phyloP scores from a whole-genome alignment of 352 stramenopile species.

The Salisapilia sapeloensis region DNA sequence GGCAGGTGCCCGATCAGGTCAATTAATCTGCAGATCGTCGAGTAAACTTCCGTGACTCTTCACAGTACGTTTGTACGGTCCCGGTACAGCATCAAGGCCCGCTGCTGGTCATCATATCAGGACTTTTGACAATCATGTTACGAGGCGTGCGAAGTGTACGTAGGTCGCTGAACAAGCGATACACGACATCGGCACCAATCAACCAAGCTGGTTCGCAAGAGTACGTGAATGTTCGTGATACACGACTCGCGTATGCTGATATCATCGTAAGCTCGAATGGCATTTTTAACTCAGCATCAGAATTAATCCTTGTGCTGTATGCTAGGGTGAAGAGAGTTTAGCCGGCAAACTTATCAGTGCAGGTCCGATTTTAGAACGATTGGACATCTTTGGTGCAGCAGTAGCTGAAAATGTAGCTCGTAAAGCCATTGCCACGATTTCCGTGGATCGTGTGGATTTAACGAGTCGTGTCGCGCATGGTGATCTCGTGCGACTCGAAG shows the following conservation, averaged over 20 bases:
- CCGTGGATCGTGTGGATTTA: slow-evolving; percentile 47
- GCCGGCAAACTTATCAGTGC: slow-evolving; percentile 29
- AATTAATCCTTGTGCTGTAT: slow-evolving; percentile 1
- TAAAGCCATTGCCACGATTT: slow-evolving; percentile 45
- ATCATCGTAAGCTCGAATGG: slow-evolving; percentile 23
- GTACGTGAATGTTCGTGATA: slow-evolving; percentile 28
- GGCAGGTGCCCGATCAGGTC: too few species aligned
- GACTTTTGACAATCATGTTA: too few species aligned
- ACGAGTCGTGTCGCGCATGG: slow-evolving; percentile 42
- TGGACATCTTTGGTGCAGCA: slow-evolving; percentile 45
- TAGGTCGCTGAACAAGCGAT: too few species aligned
- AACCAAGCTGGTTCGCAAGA: too few species aligned
- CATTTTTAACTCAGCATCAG: background rate
- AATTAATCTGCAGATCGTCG: too few species aligned
- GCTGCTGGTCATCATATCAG: too few species aligned
- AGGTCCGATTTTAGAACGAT: slow-evolving; percentile 21
- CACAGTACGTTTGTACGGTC: too few species aligned
- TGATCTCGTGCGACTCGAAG: slow-evolving; percentile 43
- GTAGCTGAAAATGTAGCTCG: slow-evolving; percentile 43
- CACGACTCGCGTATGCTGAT: slow-evolving; percentile 30
- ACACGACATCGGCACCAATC: too few species aligned
- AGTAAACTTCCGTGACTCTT: too few species aligned
- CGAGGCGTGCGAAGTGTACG: too few species aligned
- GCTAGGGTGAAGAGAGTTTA: slow-evolving; percentile 28
- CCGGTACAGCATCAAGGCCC: too few species aligned